Conservation (phyloP, 257 asterid genomes). For the Phtheirospermum japonicum region DNA sequence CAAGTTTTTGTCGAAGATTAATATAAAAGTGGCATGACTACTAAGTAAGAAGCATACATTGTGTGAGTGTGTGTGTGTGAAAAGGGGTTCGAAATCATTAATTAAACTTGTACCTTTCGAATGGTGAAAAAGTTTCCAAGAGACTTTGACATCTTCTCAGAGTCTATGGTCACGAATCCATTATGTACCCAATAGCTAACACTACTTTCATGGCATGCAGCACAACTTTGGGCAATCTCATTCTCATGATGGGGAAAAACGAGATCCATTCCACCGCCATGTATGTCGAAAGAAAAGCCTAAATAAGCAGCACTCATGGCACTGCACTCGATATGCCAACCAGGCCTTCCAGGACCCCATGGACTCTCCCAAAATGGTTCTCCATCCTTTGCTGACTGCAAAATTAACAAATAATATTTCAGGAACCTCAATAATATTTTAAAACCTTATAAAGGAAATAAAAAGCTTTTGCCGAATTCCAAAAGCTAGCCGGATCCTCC, state of each 20-base stretch:
- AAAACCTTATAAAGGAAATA: background rate
- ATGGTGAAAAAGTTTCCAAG: conserved; percentile 96
- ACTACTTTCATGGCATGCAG: conserved; percentile 69
- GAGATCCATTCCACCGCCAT: conserved; percentile 99
- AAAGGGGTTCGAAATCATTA: conserved; percentile 9
- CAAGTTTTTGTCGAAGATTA: no score
- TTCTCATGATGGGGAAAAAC: conserved; percentile 97
- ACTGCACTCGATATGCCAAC: conserved; percentile 99
- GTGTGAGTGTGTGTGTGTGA: no score
- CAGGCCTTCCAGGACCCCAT: conserved; percentile 99
- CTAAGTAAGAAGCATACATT: conserved; percentile 15
- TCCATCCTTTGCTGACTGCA: conserved; percentile 96
- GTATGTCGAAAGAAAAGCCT: conserved; percentile 86
- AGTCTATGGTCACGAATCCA: conserved; percentile 90
- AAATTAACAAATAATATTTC: conserved; percentile 19
- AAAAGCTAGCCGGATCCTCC: background rate
- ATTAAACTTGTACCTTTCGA: conserved; percentile 56
- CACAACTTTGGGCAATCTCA: conserved; percentile 99
- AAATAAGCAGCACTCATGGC: conserved; percentile 97
- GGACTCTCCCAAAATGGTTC: conserved; percentile 99
- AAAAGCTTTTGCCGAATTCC: background rate
- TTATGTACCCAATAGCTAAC: conserved; percentile 91
- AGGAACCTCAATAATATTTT: conserved; percentile 11
- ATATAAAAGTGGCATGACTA: background rate
- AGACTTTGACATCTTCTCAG: conserved; percentile 96